Evolutionary conservation across 2,329 filamentous ascomycete genomes (phyloP).

Genomic region (Gyromitra esculenta): DNA sequence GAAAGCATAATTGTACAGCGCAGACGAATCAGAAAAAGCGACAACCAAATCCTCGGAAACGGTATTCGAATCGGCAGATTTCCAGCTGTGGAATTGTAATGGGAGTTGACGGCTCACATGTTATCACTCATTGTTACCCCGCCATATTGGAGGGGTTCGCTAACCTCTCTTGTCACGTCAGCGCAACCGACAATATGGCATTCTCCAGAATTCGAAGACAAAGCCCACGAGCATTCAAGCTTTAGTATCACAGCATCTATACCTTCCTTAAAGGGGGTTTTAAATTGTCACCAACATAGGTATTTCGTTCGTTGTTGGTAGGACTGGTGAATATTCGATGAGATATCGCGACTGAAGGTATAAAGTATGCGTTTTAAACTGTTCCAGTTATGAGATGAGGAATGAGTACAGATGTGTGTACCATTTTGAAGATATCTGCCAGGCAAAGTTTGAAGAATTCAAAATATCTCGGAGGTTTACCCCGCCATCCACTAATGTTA

Average conservation of each 20-base stretch:
- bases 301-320: not conserved
- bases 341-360: not conserved
- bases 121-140: conserved; percentile 45
- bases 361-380: not conserved
- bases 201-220: not conserved
- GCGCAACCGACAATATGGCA: conserved; percentile 1
- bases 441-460: not conserved
- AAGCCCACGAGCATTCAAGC: not conserved
- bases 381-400: not conserved
- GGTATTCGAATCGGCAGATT: conserved; percentile 47
- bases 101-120: conserved; percentile 30
- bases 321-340: not conserved
- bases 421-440: conserved; percentile 6
- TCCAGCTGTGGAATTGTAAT: conserved; percentile 32
- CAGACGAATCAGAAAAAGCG: conserved; percentile 22
- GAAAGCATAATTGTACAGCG: conserved; percentile 13
- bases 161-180: conserved; percentile 33
- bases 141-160: conserved; percentile 29
- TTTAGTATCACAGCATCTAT: not conserved
- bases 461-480: not conserved
- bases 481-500: conserved; percentile 5
- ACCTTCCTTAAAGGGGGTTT: not conserved
- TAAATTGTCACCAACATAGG: conserved; percentile 9
- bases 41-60: conserved; percentile 40
- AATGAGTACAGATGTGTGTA: conserved; percentile 1